Evolutionary conservation across 1,284 basidiomycete genomes (phyloP).

Genomic region (Caloboletus inedulis): DNA sequence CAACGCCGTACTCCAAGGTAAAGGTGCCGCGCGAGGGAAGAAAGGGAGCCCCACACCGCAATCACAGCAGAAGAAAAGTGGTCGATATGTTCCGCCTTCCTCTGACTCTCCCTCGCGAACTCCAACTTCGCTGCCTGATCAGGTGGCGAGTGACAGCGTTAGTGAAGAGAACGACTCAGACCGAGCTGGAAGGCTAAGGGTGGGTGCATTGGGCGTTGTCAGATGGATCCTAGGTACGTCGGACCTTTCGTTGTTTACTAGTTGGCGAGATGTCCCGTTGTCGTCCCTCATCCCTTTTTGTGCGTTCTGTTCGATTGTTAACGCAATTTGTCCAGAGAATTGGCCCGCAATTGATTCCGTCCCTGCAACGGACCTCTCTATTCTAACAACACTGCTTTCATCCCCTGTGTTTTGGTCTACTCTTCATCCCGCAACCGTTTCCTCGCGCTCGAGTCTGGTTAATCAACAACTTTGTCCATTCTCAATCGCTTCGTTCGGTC

Average conservation of each 20-base stretch:
- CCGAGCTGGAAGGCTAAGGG: slow-evolving; percentile 65
- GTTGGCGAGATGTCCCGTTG: neutral
- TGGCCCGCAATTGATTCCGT: slow-evolving; percentile 11
- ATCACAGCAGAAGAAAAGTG: slow-evolving; percentile 34
- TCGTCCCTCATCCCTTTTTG: neutral
- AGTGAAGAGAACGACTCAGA: slow-evolving; percentile 67
- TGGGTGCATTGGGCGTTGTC: slow-evolving; percentile 69
- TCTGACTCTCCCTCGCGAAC: slow-evolving; percentile 7
- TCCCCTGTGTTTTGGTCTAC: slow-evolving; percentile 60
- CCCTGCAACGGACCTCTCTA: slow-evolving; percentile 20
- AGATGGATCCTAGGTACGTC: slow-evolving; percentile 61
- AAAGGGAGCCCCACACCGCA: slow-evolving; percentile 16
- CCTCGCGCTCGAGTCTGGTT: neutral
- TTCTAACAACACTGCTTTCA: slow-evolving; percentile 41
- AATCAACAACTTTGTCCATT: slow-evolving; percentile 38
- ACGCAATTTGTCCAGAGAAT: slow-evolving; percentile 15
- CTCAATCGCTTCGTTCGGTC: slow-evolving; percentile 51
- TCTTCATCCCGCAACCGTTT: slow-evolving; percentile 40
- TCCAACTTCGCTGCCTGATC: slow-evolving; percentile 20
- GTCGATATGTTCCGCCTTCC: slow-evolving; percentile 29
- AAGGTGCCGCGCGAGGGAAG: slow-evolving; percentile 15
- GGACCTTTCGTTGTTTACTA: slow-evolving; percentile 3
- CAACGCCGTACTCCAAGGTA: slow-evolving; percentile 4
- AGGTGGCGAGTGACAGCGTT: slow-evolving; percentile 35
- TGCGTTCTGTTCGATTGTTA: neutral